phyloP scores from a whole-genome alignment of 495 filamentous ascomycete genomes.

The Oleoguttula mirabilis region DNA sequence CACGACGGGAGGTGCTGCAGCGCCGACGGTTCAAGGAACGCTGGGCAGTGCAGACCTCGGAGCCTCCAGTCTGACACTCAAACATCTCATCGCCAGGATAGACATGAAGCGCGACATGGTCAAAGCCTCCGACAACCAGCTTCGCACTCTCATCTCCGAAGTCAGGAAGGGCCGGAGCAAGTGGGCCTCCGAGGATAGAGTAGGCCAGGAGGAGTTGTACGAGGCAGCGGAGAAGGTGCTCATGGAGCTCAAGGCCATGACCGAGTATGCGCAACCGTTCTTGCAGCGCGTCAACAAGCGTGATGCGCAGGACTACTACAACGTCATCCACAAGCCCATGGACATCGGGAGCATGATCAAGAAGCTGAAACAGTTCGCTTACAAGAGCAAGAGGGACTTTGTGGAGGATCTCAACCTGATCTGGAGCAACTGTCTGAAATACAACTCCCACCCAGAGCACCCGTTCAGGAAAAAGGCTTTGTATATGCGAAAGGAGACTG shows the following conservation, averaged over 20 bases:
- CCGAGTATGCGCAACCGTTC: slow-evolving; percentile 90
- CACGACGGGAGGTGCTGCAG: slow-evolving; percentile 37
- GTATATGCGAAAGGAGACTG: slow-evolving; percentile 91
- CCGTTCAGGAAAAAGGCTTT: slow-evolving; percentile 85
- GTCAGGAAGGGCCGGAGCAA: slow-evolving; percentile 96
- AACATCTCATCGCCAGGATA: slow-evolving; percentile 90
- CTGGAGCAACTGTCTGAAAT: slow-evolving; percentile 90
- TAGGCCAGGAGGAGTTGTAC: slow-evolving; percentile 95
- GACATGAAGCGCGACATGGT: slow-evolving; percentile 83
- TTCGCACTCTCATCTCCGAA: slow-evolving; percentile 86
- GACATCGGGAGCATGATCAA: slow-evolving; percentile 97
- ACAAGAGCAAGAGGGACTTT: slow-evolving; percentile 92
- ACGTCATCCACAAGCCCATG: slow-evolving; percentile 94
- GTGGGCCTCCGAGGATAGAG: slow-evolving; percentile 94
- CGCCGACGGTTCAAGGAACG: slow-evolving; percentile 52
- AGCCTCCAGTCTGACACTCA: slow-evolving; percentile 90
- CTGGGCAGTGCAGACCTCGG: slow-evolving; percentile 88
- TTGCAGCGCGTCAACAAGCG: slow-evolving; percentile 87
- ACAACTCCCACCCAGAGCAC: slow-evolving; percentile 82
- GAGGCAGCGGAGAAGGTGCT: slow-evolving; percentile 93
- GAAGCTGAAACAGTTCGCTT: slow-evolving; percentile 75
- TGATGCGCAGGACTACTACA: slow-evolving; percentile 92
- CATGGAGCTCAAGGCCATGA: slow-evolving; percentile 89
- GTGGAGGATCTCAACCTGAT: slow-evolving; percentile 87
- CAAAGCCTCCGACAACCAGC: slow-evolving; percentile 77